Evolutionary conservation across 2,329 filamentous ascomycete species (phyloP).

Genomic region (Ceratocystis ficicola): DNA sequence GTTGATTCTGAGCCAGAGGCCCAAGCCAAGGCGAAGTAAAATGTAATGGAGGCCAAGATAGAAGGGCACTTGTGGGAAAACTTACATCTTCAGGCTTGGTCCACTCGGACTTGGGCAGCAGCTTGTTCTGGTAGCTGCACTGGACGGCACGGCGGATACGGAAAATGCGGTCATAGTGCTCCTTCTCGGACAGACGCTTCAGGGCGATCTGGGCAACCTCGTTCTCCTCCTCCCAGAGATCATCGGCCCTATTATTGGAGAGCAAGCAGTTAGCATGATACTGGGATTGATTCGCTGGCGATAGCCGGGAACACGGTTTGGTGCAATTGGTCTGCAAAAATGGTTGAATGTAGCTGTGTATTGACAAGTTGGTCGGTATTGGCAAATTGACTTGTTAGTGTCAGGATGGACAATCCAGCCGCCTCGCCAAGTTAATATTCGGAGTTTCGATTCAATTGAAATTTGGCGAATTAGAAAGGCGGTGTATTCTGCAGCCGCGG

Average conservation of each 20-base stretch:
- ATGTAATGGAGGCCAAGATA: not conserved
- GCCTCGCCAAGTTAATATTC: too few relatives aligned
- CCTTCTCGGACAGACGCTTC: slow-evolving; percentile 78
- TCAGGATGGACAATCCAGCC: not conserved
- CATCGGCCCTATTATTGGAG: slow-evolving; percentile 58
- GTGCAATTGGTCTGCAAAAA: not conserved
- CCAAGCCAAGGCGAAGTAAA: not conserved
- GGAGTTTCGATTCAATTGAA: too few relatives aligned
- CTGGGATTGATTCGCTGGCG: not conserved
- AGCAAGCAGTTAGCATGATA: slow-evolving; percentile 11
- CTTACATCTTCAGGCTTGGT: slow-evolving; percentile 44
- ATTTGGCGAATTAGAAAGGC: too few relatives aligned
- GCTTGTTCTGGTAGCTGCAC: slow-evolving; percentile 50
- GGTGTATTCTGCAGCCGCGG: too few relatives aligned
- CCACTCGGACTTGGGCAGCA: slow-evolving; percentile 51
- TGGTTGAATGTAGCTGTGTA: not conserved
- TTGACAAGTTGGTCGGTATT: not conserved
- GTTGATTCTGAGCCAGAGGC: not conserved
- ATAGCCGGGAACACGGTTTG: not conserved
- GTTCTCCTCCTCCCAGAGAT: slow-evolving; percentile 87
- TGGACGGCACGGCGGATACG: slow-evolving; percentile 92
- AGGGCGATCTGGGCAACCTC: slow-evolving; percentile 76
- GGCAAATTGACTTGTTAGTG: not conserved
- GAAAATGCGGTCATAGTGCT: slow-evolving; percentile 93
- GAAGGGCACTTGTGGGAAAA: not conserved